A percentile compares a stretch with the other conserved stretches of the same genome.
Evolutionary conservation across 805 yeast genomes (phyloP).

Genomic region (Hyphopichia homilentoma): DNA sequence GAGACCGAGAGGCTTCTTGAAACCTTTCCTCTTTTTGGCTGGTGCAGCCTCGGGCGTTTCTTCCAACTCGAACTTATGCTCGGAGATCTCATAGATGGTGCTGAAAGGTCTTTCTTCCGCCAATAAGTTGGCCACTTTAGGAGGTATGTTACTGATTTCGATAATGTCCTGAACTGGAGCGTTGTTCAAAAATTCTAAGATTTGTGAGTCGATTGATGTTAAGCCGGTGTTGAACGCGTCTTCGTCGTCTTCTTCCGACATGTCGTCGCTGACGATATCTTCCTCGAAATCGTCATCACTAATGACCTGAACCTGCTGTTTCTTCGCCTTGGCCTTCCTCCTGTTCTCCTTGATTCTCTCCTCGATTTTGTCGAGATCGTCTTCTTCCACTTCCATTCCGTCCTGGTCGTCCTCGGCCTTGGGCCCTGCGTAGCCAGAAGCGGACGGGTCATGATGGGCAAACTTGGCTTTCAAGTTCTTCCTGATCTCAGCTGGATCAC

Average conservation of each 20-base stretch:
- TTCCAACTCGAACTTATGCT: conserved; percentile 45
- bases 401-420: conserved; percentile 7
- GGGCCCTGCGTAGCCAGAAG: conserved; percentile 6
- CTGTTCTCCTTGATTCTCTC: conserved; percentile 34
- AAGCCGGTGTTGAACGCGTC: conserved; percentile 31
- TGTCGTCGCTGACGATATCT: conserved; percentile 45
- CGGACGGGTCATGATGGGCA: conserved; percentile 7
- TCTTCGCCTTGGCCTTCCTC: conserved; percentile 12
- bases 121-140: conserved; percentile 60
- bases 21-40: conserved; percentile 37
- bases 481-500: neutral
- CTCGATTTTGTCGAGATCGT: conserved; percentile 38
- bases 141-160: conserved; percentile 72
- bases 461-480: conserved; percentile 5
- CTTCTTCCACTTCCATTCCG: conserved; percentile 16
- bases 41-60: conserved; percentile 22
- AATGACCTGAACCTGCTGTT: conserved; percentile 17
- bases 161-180: conserved; percentile 72
- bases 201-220: conserved; percentile 57
- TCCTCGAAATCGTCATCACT: conserved; percentile 45
- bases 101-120: conserved; percentile 69
- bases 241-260: conserved; percentile 44
- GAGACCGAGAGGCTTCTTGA: conserved; percentile 60
- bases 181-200: conserved; percentile 72
- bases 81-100: conserved; percentile 56